A percentile compares a stretch with the other conserved stretches of the same genome.
phyloP scores from a whole-genome alignment of 2,329 filamentous ascomycete species.

The Ceratocystiopsis brevicomis region DNA sequence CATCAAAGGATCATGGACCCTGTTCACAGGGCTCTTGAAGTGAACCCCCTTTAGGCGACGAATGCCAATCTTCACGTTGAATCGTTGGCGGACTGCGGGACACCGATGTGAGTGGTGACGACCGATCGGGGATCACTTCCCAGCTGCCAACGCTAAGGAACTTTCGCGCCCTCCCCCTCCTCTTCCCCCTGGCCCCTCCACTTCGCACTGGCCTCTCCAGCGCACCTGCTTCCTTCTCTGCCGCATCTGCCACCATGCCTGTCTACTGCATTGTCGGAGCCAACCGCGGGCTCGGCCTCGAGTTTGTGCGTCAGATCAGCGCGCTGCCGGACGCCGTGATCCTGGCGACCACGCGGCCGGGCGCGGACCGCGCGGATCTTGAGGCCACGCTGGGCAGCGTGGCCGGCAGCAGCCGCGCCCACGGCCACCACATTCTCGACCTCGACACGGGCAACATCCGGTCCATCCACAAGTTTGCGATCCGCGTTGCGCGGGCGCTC shows the following conservation, averaged over 20 bases:
- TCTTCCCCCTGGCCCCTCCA: no score
- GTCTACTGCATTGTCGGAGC: constrained; percentile 16
- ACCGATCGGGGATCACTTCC: no score
- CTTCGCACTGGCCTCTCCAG: no score
- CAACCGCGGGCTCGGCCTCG: constrained; percentile 16
- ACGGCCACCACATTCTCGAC: constrained; percentile 13
- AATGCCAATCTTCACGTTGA: no score
- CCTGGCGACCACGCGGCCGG: constrained; percentile 12
- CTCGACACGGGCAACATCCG: constrained; percentile 16
- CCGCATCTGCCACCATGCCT: constrained; percentile 15
- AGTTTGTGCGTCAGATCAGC: constrained; percentile 15
- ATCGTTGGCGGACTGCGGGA: no score
- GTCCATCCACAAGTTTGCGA: constrained; percentile 14
- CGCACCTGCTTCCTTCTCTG: no score
- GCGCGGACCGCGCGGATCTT: constrained; percentile 14
- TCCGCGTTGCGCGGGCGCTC: constrained; percentile 12
- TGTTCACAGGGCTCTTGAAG: no score
- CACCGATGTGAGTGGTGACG: no score
- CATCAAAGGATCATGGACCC: no score
- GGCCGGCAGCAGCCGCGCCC: constrained; percentile 8
- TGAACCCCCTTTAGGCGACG: no score
- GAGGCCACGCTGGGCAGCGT: constrained; percentile 2
- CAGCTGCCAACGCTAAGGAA: no score
- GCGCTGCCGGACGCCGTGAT: constrained; percentile 11
- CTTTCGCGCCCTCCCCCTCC: no score